Conservation (phyloP, 2,329 filamentous ascomycete species). For the Diplodia intermedia region DNA sequence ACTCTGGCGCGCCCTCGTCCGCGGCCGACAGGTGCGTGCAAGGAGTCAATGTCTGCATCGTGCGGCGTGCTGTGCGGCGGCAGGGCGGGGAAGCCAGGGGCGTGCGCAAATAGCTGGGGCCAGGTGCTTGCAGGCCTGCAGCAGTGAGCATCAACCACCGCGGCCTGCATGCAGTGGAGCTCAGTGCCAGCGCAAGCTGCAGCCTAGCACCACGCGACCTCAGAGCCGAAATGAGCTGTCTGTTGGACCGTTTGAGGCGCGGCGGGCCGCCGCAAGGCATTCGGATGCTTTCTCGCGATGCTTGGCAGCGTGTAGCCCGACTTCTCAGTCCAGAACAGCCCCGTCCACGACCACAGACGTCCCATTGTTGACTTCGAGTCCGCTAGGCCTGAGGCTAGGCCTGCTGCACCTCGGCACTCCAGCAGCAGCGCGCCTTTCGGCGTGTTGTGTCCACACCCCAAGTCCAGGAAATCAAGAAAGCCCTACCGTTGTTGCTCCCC, state of each 20-base stretch:
- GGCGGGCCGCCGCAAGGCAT: constrained; percentile 18
- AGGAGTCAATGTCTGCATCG: constrained; percentile 5
- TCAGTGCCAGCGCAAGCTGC: constrained; percentile 6
- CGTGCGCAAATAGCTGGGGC: constrained; percentile 11
- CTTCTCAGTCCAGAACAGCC: not conserved
- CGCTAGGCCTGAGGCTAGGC: not conserved
- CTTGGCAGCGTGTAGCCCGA: constrained; percentile 19
- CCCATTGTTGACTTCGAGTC: not conserved
- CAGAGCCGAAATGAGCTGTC: constrained; percentile 20
- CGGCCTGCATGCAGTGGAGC: constrained; percentile 26
- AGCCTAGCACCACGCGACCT: constrained; percentile 2
- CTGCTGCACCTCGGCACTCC: not conserved
- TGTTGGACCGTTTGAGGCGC: constrained; percentile 21
- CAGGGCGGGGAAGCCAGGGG: constrained; percentile 27
- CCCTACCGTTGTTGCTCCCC: constrained; percentile 49
- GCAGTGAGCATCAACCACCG: constrained; percentile 22
- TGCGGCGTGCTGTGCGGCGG: constrained; percentile 13
- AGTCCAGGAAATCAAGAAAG: constrained; percentile 21
- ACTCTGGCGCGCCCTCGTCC: not conserved
- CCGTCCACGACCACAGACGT: not conserved
- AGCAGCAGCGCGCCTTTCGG: not conserved
- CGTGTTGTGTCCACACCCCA: constrained; percentile 6
- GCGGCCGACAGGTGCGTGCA: not conserved
- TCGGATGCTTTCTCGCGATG: constrained; percentile 10
- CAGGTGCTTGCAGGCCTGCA: constrained; percentile 26